Evolutionary conservation across 2,329 filamentous ascomycete genomes (phyloP).

Genomic region (Scedosporium apiospermum): DNA sequence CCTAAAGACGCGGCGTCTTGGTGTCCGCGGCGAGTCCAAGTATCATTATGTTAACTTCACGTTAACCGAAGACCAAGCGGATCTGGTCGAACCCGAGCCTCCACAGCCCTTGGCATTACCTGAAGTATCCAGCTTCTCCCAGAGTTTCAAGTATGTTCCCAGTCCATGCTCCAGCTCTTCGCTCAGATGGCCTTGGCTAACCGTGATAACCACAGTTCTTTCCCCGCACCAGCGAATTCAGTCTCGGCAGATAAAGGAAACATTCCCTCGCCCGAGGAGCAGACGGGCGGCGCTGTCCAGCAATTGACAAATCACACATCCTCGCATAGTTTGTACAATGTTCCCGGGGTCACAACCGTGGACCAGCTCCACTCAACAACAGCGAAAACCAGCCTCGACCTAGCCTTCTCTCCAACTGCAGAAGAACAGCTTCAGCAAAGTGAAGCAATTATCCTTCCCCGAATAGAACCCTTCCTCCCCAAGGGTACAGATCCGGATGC

Average conservation of each 20-base stretch:
- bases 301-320: neutral
- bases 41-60: slow-evolving; percentile 82
- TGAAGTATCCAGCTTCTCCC: slow-evolving; percentile 37
- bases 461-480: slow-evolving; percentile 74
- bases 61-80: slow-evolving; percentile 46
- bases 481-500: slow-evolving; percentile 76
- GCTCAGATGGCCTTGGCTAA: neutral
- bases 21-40: slow-evolving; percentile 93
- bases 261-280: neutral
- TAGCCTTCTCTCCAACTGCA: slow-evolving; percentile 51
- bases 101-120: slow-evolving; percentile 38
- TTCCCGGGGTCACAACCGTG: slow-evolving; percentile 44
- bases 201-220: neutral
- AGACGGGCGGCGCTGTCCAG: neutral
- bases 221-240: neutral
- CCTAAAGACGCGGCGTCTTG: slow-evolving; percentile 82
- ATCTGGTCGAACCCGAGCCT: slow-evolving; percentile 32
- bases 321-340: slow-evolving; percentile 38
- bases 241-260: neutral
- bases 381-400: slow-evolving; percentile 46
- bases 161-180: neutral
- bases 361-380: slow-evolving; percentile 49
- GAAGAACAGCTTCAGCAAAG: slow-evolving; percentile 44
- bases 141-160: slow-evolving; percentile 38
- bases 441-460: slow-evolving; percentile 70